phyloP scores from a whole-genome alignment of 164 flowering plant species.

The grape (Vitis vinifera) region ASM3070453v1 NC_081821.1:10786501-10787000 shows the following conservation, averaged over 20 bases:
- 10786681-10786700: constrained; percentile 2
- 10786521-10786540: too few species aligned
- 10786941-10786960: too few species aligned
- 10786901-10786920: constrained; percentile 1
- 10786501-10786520: too few species aligned
- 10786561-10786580: neutral
- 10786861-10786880: constrained; percentile 30
- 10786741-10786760: constrained; percentile 15
- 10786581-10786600: neutral
- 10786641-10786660: constrained; percentile 6
- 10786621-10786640: constrained; percentile 18
- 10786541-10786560: too few species aligned
- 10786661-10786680: neutral
- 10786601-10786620: neutral
- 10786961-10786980: too few species aligned
- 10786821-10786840: constrained; percentile 32
- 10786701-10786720: neutral
- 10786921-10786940: neutral
- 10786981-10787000: too few species aligned
- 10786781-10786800: constrained; percentile 40
- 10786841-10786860: constrained; percentile 28
- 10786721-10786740: constrained; percentile 18
- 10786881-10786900: constrained; percentile 49
- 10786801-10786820: constrained; percentile 33
- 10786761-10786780: constrained; percentile 49